phyloP scores from a whole-genome alignment of 805 yeast species.

The Kuraishia capsulata region DNA sequence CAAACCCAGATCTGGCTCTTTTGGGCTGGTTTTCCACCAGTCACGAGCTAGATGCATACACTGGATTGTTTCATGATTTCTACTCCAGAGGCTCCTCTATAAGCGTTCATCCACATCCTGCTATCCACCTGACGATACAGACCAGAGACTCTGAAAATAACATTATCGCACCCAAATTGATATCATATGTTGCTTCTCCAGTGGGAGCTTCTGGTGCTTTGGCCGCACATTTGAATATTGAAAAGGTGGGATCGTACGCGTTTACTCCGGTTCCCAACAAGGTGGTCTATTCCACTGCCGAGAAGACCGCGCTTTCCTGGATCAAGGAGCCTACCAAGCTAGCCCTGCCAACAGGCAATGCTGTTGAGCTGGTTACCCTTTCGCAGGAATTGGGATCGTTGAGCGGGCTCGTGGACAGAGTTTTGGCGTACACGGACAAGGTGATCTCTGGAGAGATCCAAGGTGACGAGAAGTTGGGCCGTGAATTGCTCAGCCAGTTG shows the following conservation, averaged over 20 bases:
- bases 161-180: constrained; percentile 43
- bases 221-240: constrained; percentile 26
- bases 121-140: constrained; percentile 69
- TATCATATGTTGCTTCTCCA: constrained; percentile 70
- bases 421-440: constrained; percentile 37
- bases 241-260: constrained; percentile 40
- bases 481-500: constrained; percentile 51
- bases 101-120: constrained; percentile 67
- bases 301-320: constrained; percentile 45
- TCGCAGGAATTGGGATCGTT: constrained; percentile 36
- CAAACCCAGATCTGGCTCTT: constrained; percentile 70
- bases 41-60: constrained; percentile 54
- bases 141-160: constrained; percentile 41
- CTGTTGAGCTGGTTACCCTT: constrained; percentile 37
- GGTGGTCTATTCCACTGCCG: constrained; percentile 48
- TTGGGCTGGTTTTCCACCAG: constrained; percentile 78
- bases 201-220: constrained; percentile 45
- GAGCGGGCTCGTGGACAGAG: constrained; percentile 36
- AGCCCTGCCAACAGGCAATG: constrained; percentile 20
- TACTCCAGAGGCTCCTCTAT: constrained; percentile 55
- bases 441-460: constrained; percentile 32
- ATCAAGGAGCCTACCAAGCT: constrained; percentile 26
- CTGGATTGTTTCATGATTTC: constrained; percentile 75
- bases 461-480: constrained; percentile 48
- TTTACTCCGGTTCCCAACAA: constrained; percentile 72